These are phyloP conservation scores for Geotrichum phurueaensis DNA, from an alignment of 1,139 yeast species.

Conservation along the genomic window DNA sequence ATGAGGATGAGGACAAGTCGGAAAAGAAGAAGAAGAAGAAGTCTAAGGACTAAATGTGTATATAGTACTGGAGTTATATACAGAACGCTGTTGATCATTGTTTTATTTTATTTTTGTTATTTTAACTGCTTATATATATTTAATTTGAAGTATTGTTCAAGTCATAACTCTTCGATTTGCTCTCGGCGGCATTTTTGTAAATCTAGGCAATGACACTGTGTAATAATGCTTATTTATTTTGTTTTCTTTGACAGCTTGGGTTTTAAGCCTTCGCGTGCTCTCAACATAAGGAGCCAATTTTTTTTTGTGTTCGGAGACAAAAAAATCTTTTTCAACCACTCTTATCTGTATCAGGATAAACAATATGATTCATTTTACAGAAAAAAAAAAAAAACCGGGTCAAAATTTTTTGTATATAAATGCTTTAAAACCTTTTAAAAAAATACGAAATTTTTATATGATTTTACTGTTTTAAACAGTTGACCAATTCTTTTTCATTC, in stretches of 20 bases:
- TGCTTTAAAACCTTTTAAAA: neutral
- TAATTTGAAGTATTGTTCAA: neutral
- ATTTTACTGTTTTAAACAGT: neutral
- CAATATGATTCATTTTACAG: neutral
- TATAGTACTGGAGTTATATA: slow-evolving; percentile 9
- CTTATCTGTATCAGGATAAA: neutral
- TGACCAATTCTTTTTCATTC: neutral
- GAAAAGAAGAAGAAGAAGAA: slow-evolving; percentile 36
- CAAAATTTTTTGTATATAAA: neutral
- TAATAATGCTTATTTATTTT: neutral
- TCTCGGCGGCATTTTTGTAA: neutral
- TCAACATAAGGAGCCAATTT: slow-evolving; percentile 14
- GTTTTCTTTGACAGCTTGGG: neutral
- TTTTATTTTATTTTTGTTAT: slow-evolving; percentile 1
- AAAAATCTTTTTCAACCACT: neutral
- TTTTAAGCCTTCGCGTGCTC: slow-evolving; percentile 13
- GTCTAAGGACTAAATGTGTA: slow-evolving; percentile 18
- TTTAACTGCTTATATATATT: neutral
- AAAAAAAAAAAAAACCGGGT: neutral
- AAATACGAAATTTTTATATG: neutral
- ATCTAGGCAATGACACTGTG: neutral
- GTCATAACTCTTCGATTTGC: neutral
- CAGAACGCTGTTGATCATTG: neutral
- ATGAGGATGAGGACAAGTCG: slow-evolving; percentile 59
- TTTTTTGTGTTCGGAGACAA: neutral